These are phyloP conservation scores for Bacidia rubella DNA, from an alignment of 495 filamentous ascomycete genomes.

Conservation along the genomic window DNA sequence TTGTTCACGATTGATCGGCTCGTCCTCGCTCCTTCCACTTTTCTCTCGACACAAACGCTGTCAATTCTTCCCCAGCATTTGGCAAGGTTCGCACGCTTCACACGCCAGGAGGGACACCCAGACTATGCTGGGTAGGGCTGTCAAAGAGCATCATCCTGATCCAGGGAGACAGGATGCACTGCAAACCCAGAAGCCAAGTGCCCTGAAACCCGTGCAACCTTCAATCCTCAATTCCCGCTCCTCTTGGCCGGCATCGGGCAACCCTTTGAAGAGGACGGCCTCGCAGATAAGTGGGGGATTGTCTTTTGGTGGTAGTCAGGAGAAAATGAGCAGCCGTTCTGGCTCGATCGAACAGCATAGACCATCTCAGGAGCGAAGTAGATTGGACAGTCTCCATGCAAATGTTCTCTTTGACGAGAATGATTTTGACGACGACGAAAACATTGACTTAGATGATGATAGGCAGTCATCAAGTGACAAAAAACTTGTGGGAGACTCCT, in stretches of 20 bases:
- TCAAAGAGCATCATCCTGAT: constrained; percentile 11
- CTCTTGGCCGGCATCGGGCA: constrained; percentile 4
- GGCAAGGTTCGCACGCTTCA: constrained; percentile 4
- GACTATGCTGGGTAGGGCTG: constrained; percentile 15
- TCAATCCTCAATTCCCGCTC: constrained; percentile 9
- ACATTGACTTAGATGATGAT: constrained; percentile 29
- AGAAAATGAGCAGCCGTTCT: not conserved
- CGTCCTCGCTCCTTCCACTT: no score
- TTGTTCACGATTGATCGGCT: no score
- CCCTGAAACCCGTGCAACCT: constrained; percentile 10
- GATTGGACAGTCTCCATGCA: constrained; percentile 15
- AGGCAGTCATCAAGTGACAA: not conserved
- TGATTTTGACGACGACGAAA: constrained; percentile 41
- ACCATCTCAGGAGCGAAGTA: constrained; percentile 7
- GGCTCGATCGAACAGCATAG: constrained; percentile 1
- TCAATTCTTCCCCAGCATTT: not conserved
- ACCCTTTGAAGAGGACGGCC: constrained; percentile 17
- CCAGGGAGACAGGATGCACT: constrained; percentile 4
- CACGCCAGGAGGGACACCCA: constrained; percentile 5
- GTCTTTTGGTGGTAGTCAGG: constrained; percentile 1
- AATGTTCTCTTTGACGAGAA: constrained; percentile 41
- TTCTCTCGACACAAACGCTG: no score
- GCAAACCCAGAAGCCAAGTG: constrained; percentile 4
- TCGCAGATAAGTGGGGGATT: constrained; percentile 12
- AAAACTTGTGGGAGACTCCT: not conserved